phyloP scores from a whole-genome alignment of 345 rosid species.

The Physaria fendleri region DNA sequence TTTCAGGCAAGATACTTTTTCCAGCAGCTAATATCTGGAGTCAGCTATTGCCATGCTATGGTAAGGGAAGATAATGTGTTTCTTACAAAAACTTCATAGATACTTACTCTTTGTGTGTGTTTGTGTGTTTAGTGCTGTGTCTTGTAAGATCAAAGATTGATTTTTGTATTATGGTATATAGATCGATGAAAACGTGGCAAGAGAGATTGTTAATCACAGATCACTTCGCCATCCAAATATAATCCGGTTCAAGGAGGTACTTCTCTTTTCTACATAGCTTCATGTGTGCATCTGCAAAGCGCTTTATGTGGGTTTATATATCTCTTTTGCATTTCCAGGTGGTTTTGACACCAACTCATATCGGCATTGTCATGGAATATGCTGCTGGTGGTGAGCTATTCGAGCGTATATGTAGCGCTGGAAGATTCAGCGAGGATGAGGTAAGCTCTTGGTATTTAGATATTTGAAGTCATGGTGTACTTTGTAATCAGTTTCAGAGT shows the following conservation, averaged over 20 bases:
- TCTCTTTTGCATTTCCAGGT: conserved; percentile 40
- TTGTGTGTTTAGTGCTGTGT: too few relatives aligned
- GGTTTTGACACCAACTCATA: conserved; percentile 53
- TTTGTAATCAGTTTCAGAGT: too few relatives aligned
- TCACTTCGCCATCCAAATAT: conserved; percentile 80
- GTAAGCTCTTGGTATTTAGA: too few relatives aligned
- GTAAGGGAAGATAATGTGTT: too few relatives aligned
- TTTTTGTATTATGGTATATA: conserved; percentile 21
- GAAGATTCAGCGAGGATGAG: conserved; percentile 65
- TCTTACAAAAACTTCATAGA: too few relatives aligned
- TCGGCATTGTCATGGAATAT: conserved; percentile 62
- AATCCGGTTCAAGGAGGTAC: conserved; percentile 75
- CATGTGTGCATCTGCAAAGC: too few relatives aligned
- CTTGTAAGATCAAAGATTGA: background rate
- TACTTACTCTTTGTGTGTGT: too few relatives aligned
- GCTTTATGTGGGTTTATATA: too few relatives aligned
- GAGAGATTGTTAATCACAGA: conserved; percentile 80
- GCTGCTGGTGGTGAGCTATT: conserved; percentile 67
- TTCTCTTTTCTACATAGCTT: background rate
- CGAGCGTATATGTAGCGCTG: conserved; percentile 53
- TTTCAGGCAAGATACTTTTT: too few relatives aligned
- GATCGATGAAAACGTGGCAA: conserved; percentile 82
- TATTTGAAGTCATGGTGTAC: too few relatives aligned
- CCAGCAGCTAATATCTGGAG: too few relatives aligned
- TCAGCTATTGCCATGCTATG: too few relatives aligned